These are phyloP conservation scores for Diplodia scrobiculata DNA, from an alignment of 2,329 filamentous ascomycete species.

Conservation along the genomic window DNA sequence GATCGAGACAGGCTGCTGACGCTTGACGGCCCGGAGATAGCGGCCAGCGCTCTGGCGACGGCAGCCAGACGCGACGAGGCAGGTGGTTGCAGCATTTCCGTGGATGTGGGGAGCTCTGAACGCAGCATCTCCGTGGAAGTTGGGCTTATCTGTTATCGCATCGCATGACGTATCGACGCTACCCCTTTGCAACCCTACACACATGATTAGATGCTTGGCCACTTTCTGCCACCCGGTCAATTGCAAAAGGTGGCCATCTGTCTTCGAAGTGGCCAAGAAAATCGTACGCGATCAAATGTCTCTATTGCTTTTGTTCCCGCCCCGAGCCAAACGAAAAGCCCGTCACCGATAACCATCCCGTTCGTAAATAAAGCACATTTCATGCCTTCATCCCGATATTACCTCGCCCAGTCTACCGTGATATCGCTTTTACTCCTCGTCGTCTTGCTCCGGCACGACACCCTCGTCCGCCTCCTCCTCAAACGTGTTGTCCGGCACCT, in stretches of 20 bases:
- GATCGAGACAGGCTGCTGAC: not conserved
- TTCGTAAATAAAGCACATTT: constrained; percentile 23
- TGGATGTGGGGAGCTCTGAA: not conserved
- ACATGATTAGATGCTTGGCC: not conserved
- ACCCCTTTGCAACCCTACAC: not conserved
- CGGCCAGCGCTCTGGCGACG: not conserved
- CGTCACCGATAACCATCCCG: constrained; percentile 20
- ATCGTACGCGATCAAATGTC: not conserved
- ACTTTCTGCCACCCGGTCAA: not conserved
- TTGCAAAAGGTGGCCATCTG: not conserved
- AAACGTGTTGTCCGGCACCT: constrained; percentile 82
- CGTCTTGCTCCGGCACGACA: constrained; percentile 56
- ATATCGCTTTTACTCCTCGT: constrained; percentile 52
- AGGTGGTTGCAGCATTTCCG: not conserved
- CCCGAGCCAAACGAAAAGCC: constrained; percentile 7
- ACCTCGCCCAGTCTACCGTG: not conserved
- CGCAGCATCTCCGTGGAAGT: constrained; percentile 18
- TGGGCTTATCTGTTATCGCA: constrained; percentile 21
- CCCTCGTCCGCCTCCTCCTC: constrained; percentile 83
- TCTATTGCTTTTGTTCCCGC: constrained; percentile 27
- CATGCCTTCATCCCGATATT: constrained; percentile 14
- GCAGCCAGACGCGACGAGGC: not conserved
- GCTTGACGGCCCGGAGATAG: not conserved
- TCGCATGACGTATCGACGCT: constrained; percentile 11
- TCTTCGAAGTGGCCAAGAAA: not conserved